Percentiles rank a stretch among this genome's conserved stretches.
Evolutionary conservation across 768 basidiomycete genomes (phyloP).

Genomic region (Tylopilus cervinicoccineus): DNA sequence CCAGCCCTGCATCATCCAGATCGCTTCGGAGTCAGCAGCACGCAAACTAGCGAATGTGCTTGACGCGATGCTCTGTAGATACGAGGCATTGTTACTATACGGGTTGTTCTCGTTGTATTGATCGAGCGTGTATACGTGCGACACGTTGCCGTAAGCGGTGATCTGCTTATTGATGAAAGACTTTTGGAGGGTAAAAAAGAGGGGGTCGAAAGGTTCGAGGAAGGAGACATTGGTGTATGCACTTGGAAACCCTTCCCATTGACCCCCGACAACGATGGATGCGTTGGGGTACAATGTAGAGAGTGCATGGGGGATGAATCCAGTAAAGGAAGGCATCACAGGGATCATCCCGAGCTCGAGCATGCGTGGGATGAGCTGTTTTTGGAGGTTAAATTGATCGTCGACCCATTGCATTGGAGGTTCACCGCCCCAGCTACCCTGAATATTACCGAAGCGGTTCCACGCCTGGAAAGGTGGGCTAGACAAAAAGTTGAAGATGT

Average conservation of each 20-base stretch:
- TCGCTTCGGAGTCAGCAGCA: constrained; percentile 36
- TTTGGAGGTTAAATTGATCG: constrained; percentile 36
- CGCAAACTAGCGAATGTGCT: constrained; percentile 35
- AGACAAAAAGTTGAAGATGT: constrained; percentile 34
- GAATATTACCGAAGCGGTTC: constrained; percentile 43
- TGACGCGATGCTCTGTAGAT: constrained; percentile 33
- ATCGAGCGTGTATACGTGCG: constrained; percentile 43
- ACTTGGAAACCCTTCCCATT: constrained; percentile 34
- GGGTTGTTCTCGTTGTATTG: constrained; percentile 43
- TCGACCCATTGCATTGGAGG: constrained; percentile 36
- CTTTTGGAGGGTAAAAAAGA: constrained; percentile 34
- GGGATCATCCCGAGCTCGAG: constrained; percentile 41
- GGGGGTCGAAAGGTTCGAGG: constrained; percentile 38
- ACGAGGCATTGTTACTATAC: constrained; percentile 29
- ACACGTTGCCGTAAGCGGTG: constrained; percentile 34
- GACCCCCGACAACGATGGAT: constrained; percentile 32
- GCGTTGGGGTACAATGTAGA: constrained; percentile 31
- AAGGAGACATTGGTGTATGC: constrained; percentile 36
- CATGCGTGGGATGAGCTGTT: constrained; percentile 36
- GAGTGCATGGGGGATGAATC: constrained; percentile 37
- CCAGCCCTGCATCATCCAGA: constrained; percentile 44
- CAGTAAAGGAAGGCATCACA: constrained; percentile 39
- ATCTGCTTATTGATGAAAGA: constrained; percentile 38
- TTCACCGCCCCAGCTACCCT: constrained; percentile 36
- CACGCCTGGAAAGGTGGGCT: constrained; percentile 40